Base-by-base conservation (phyloP, 2,329 filamentous ascomycete species). In the Penicillium paneum region DNA sequence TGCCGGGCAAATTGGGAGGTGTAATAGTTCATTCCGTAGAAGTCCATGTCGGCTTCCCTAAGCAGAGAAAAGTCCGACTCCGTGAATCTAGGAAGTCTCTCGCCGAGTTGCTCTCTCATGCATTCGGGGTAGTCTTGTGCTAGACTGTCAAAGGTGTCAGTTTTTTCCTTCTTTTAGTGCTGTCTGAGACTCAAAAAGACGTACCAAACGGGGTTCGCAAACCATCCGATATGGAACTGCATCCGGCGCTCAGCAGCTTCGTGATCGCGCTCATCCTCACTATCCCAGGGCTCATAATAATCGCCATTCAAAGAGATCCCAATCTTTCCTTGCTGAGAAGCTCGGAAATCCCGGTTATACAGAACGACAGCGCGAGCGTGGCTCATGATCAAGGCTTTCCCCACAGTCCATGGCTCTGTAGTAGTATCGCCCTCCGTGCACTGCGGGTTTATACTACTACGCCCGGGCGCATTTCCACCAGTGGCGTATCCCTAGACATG, bases 1-100 rank as follows among this genome's bases (percentile, higher is more conserved):
- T 66, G 63, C 12, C 64, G 64, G 10, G 64, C 64, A 49, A 54
- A 67, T 21, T 67, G 63, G 19, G 65, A 57, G 11, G 65, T 64
- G 45, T 67, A 67, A 44, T 68, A 65, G 54, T 67, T 67, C 59
- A 66, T 64, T n/a, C 65, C 65, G 39, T 64, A 68, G 51, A 67
- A 68, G 43, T 61, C 60, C 21, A 62, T 51, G 8, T 62, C 57
- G 5, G 61, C 57, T 8, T 59, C 47, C 1, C 54, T 48, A n/a
- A 67, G 62, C 1, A 66, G 51, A 21, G 52, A 12, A 40, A 64
- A 56, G 3, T 66, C 62, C 0, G 50, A 49, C 8, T 46, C 42
- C 5, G 63, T 63, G 35, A 66, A 66, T 15, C 31, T 38, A 10
- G 64, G 63, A 8, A 67, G 55, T 26, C 64, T 58, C 2, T 57